Conservation (phyloP, 169 alveolate genomes). For the Plasmodium vinckei region DNA sequence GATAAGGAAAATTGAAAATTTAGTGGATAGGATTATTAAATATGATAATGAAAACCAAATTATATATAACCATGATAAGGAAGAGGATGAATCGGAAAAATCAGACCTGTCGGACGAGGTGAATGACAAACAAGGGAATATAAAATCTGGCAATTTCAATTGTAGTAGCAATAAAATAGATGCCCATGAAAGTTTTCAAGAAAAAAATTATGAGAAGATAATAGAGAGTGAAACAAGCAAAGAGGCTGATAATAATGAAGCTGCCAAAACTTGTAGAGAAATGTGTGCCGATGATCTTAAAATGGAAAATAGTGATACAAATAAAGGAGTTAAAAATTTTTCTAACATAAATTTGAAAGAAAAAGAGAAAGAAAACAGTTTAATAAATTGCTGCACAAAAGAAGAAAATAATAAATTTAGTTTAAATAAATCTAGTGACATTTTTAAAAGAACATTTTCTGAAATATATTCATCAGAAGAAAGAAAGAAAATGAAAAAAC, state of each 20-base stretch:
- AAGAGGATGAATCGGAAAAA: neutral
- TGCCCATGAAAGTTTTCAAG: no score
- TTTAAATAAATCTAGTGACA: neutral
- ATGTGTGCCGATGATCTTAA: neutral
- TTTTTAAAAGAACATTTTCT: constrained; percentile 37
- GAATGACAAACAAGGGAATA: no score
- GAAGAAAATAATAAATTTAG: neutral
- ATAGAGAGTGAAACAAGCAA: neutral
- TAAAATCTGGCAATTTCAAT: no score
- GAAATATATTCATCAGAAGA: constrained; percentile 42
- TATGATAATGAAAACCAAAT: constrained; percentile 46
- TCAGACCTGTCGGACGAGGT: no score
- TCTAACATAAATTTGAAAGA: no score
- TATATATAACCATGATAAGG: neutral
- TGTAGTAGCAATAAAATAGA: no score
- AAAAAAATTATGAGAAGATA: constrained; percentile 9
- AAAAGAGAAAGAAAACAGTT: no score
- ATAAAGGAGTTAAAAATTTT: neutral
- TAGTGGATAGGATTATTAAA: constrained; percentile 33
- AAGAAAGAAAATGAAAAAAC: constrained; percentile 21
- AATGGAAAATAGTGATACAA: neutral
- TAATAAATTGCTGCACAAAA: neutral
- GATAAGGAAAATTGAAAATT: constrained; percentile 56
- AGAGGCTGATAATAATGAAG: neutral
- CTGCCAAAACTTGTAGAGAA: neutral